A percentile compares a stretch with the other conserved stretches of the same genome.
Evolutionary conservation across 305 asterid genomes (phyloP).

Genomic region (Ilex paraguariensis): DNA sequence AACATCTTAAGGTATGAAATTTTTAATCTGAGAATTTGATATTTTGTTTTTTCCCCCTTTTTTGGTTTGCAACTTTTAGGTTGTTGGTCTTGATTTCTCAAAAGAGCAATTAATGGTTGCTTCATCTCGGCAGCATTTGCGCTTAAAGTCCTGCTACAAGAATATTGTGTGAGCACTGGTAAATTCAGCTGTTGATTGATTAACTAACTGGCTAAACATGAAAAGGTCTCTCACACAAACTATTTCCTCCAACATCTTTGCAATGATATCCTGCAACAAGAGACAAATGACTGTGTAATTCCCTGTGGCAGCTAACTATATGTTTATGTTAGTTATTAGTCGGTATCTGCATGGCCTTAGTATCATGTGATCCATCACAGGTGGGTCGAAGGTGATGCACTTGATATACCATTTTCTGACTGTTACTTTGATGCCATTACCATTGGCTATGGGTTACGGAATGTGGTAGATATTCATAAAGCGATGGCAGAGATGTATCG

Average conservation of each 20-base stretch:
- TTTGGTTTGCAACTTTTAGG: conserved; percentile 34
- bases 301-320: too few relatives aligned
- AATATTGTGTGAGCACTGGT: conserved; percentile 67
- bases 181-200: conserved; percentile 13
- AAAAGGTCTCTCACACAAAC: conserved; percentile 1
- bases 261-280: too few relatives aligned
- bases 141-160: conserved; percentile 57
- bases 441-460: conserved; percentile 78
- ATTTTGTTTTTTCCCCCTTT: neutral
- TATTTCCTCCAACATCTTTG: conserved; percentile 1
- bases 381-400: conserved; percentile 90
- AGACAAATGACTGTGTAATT: too few relatives aligned
- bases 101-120: conserved; percentile 68
- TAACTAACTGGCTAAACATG: conserved; percentile 7
- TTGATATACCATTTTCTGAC: conserved; percentile 61
- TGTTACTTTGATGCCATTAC: conserved; percentile 77
- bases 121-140: conserved; percentile 57
- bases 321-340: neutral
- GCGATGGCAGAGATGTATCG: conserved; percentile 66
- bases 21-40: neutral
- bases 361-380: conserved; percentile 28
- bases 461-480: conserved; percentile 56
- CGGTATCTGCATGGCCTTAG: neutral
- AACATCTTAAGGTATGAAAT: too few relatives aligned
- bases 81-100: conserved; percentile 86